These are phyloP conservation scores for Ceratobasidium theobromae DNA, from an alignment of 1,284 basidiomycete genomes.

Conservation along the genomic window DNA sequence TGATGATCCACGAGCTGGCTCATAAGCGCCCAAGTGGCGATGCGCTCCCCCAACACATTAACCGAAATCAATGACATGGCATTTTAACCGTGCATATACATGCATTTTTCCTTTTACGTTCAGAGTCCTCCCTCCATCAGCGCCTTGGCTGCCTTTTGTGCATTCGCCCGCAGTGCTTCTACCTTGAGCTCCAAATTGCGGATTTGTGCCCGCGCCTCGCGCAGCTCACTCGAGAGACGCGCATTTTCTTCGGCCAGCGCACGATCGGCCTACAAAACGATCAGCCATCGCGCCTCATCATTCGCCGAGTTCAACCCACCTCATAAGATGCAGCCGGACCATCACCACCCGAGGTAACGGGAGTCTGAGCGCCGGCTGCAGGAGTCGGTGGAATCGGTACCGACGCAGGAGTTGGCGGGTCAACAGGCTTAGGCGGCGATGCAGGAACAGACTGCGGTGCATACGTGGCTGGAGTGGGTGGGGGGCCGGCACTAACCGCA, in stretches of 20 bases:
- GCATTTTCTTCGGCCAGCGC: constrained; percentile 60
- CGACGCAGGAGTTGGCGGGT: constrained; percentile 41
- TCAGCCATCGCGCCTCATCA: too few relatives aligned
- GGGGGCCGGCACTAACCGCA: constrained; percentile 35
- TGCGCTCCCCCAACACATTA: too few relatives aligned
- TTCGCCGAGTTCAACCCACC: too few relatives aligned
- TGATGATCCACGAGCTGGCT: not conserved
- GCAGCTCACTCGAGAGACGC: constrained; percentile 61
- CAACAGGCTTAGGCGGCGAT: constrained; percentile 41
- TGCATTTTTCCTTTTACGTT: not conserved
- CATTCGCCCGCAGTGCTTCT: constrained; percentile 72
- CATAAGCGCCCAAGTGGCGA: not conserved
- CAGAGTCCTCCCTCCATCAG: constrained; percentile 34
- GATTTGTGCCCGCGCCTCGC: constrained; percentile 76
- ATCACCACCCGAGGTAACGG: not conserved
- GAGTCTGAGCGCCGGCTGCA: constrained; percentile 16
- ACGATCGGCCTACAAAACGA: constrained; percentile 34
- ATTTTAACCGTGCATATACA: too few relatives aligned
- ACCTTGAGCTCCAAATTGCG: constrained; percentile 79
- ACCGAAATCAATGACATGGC: too few relatives aligned
- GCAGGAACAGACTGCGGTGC: constrained; percentile 36
- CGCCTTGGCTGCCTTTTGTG: constrained; percentile 58
- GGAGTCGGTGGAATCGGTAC: constrained; percentile 39
- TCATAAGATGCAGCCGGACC: constrained; percentile 2
- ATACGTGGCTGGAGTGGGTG: constrained; percentile 43